Conservation (phyloP, 345 rosid species). For the Triadica sebifera region DNA sequence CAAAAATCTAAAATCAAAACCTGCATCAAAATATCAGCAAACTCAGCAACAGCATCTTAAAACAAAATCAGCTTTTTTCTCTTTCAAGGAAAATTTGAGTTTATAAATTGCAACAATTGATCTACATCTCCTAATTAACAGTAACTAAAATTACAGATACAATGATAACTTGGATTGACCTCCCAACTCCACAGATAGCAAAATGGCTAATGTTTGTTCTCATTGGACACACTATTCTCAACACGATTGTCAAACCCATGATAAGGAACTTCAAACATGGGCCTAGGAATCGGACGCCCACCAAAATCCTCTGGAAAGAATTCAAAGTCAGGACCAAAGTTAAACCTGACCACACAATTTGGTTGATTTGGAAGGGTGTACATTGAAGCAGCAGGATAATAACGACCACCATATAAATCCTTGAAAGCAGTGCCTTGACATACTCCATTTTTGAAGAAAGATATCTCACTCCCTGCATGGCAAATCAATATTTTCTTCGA, state of each 20-base stretch:
- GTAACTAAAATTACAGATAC: conserved; percentile 19
- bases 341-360: conserved; percentile 80
- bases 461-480: conserved; percentile 84
- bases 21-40: background rate
- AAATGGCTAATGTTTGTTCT: conserved; percentile 53
- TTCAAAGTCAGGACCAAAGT: conserved; percentile 89
- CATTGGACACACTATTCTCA: conserved; percentile 59
- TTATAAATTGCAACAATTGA: conserved; percentile 21
- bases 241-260: conserved; percentile 48
- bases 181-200: conserved; percentile 14
- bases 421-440: conserved; percentile 91
- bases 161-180: conserved; percentile 24
- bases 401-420: conserved; percentile 77
- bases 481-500: conserved; percentile 1
- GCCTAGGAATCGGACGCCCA: conserved; percentile 64
- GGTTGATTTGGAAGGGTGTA: conserved; percentile 92
- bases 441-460: conserved; percentile 83
- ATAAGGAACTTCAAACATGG: conserved; percentile 73
- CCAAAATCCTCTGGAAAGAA: conserved; percentile 64
- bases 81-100: conserved; percentile 21
- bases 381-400: conserved; percentile 98
- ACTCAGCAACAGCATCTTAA: conserved; percentile 15
- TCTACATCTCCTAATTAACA: conserved; percentile 30
- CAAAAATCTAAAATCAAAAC: conserved; percentile 2
- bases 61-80: conserved; percentile 18